A percentile compares a stretch with the other conserved stretches of the same genome.
Conservation (phyloP, 805 yeast species). For the Suhomyces prunicola region DNA sequence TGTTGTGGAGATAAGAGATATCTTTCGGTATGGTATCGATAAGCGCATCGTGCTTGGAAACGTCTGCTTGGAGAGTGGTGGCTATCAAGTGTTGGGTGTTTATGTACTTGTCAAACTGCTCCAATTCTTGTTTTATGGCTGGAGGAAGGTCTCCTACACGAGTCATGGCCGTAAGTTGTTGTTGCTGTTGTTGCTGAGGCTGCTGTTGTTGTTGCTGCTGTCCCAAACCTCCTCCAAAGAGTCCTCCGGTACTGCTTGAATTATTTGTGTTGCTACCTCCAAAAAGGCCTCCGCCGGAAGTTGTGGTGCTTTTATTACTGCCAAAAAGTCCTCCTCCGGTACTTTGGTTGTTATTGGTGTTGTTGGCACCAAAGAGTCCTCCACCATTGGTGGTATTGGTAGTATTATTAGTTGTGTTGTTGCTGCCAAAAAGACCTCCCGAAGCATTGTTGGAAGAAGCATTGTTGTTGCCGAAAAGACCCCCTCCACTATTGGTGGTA, state of each 20-base stretch:
- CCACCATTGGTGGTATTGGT: slow-evolving; percentile 1
- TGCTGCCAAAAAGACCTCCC: slow-evolving; percentile 10
- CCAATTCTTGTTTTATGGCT: slow-evolving; percentile 63
- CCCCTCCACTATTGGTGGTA: background rate
- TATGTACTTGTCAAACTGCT: slow-evolving; percentile 67
- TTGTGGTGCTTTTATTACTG: slow-evolving; percentile 6
- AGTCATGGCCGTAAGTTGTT: slow-evolving; percentile 67
- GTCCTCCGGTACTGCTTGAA: slow-evolving; percentile 8
- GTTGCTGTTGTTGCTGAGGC: slow-evolving; percentile 42
- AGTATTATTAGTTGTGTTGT: slow-evolving; percentile 1
- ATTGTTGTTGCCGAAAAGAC: slow-evolving; percentile 9
- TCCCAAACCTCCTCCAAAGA: slow-evolving; percentile 7
- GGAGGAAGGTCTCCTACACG: slow-evolving; percentile 72
- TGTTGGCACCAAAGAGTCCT: slow-evolving; percentile 11
- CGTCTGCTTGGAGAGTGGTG: slow-evolving; percentile 60
- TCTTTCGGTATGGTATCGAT: slow-evolving; percentile 74
- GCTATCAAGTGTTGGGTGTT: slow-evolving; percentile 72
- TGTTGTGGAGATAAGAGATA: slow-evolving; percentile 58
- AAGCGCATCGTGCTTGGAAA: slow-evolving; percentile 58
- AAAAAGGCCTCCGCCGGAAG: slow-evolving; percentile 8
- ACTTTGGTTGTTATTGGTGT: slow-evolving; percentile 1
- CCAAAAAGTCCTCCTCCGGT: slow-evolving; percentile 11
- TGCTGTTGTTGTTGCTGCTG: slow-evolving; percentile 21
- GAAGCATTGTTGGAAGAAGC: background rate
- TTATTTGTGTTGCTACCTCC: slow-evolving; percentile 10